Conservation (phyloP, 2,329 filamentous ascomycete species). For the Cercospora zeina region DNA sequence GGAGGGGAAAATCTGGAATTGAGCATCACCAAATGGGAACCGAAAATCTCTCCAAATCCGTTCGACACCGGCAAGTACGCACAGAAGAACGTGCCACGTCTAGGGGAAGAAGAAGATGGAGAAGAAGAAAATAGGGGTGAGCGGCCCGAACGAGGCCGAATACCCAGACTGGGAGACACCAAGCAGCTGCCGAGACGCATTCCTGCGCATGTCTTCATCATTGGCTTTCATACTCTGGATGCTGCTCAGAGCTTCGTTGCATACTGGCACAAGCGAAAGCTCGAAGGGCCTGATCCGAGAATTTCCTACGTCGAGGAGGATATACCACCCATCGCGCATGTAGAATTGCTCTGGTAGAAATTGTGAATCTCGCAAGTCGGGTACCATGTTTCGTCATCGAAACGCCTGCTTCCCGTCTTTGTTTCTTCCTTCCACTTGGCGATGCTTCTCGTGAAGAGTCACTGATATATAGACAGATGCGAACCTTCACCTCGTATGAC, state of each 20-base stretch:
- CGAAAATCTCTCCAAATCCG: conserved; percentile 10
- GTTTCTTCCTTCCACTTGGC: too few relatives aligned
- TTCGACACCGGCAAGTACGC: conserved; percentile 14
- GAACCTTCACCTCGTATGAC: too few relatives aligned
- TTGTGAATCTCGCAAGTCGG: background rate
- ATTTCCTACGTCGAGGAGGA: conserved; percentile 39
- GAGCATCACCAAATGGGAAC: conserved; percentile 35
- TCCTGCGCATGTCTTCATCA: conserved; percentile 43
- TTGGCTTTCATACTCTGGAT: conserved; percentile 57
- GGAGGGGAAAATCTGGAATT: conserved; percentile 32
- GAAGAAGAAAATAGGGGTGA: conserved; percentile 5
- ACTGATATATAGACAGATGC: too few relatives aligned
- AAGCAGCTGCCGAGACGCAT: conserved; percentile 45
- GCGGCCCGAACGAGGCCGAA: background rate
- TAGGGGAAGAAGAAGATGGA: background rate
- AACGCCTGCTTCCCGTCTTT: too few relatives aligned
- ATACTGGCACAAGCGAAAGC: conserved; percentile 54
- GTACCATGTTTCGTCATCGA: background rate
- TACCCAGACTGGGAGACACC: background rate
- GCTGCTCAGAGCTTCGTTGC: conserved; percentile 56
- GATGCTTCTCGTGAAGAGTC: too few relatives aligned
- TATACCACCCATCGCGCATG: conserved; percentile 45
- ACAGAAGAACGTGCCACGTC: conserved; percentile 7
- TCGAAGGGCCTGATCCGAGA: conserved; percentile 38
- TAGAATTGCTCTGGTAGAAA: conserved; percentile 52